Evolutionary conservation across 176 grass and related monocot species (phyloP), one percentile per base, ranked within the genome.

Genomic region (Cocos nucifera): DNA sequence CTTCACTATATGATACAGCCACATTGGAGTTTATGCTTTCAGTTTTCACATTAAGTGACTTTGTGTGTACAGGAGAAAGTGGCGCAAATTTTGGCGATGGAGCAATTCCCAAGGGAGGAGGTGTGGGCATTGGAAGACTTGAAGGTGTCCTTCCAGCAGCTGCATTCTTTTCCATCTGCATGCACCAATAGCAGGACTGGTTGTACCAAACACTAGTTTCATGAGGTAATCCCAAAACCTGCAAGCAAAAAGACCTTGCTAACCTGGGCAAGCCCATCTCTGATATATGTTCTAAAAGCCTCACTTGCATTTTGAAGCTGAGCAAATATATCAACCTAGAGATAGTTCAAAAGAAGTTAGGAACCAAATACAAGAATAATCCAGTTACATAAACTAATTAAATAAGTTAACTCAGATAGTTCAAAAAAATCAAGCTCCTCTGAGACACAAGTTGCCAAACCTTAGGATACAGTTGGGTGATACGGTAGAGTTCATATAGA

Each of bases 221-320:
- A 44, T 35, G 10, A 2, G 8, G 35, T 14, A 44, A 44, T 44
- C 35, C 32, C 35, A 44, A 44, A 44, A 44, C 7, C 8, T 12
- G 35, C 9, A 44, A 44, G 35, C 35, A 44, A 44, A 2, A 68
- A 49, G 50, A 69, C 28, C 24, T 8, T 66, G 58, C 65, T 28
- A 78, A 98, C 93, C 87, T 98, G 87, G 57, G 84, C 82, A 29
- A 98, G 66, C 49, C 93, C 88, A 75, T 98, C 87, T 86, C 93
- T 88, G 63, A 98, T 98, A 62, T 98, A 98, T 8, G 93, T 98
- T 83, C 93, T 89, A 76, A 98, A 98, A 54, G 93, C 93, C 80
- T 92, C 93, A 54, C 93, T 98, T 54, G 93, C 93, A 83, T 92
- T 98, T 77, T 98, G 87, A 62, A 98, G 93, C 82, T 98, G 93